Evolutionary conservation across 1,139 yeast genomes (phyloP).

Genomic region (Taphrina communis): DNA sequence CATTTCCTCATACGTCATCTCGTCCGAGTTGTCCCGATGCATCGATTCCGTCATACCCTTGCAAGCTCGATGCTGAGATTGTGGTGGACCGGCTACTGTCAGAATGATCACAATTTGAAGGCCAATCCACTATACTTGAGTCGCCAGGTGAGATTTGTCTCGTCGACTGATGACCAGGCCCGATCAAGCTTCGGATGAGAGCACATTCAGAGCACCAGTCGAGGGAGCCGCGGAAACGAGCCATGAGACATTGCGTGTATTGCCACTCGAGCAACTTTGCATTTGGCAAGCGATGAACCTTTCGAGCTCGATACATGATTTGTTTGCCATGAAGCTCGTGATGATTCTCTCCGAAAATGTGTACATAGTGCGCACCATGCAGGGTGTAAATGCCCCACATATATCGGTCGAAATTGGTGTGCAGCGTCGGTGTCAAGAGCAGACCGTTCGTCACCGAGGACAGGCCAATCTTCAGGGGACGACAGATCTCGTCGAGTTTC

Average conservation of each 20-base stretch:
- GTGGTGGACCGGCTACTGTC: neutral
- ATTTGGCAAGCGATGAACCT: neutral
- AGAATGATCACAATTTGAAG: no score
- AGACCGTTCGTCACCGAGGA: conserved; percentile 1
- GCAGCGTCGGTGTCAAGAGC: neutral
- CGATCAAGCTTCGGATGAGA: neutral
- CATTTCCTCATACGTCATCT: conserved; percentile 1
- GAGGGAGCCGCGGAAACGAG: conserved; percentile 4
- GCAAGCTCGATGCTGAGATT: neutral
- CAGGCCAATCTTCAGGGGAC: neutral
- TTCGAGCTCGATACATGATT: neutral
- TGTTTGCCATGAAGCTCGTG: conserved; percentile 10
- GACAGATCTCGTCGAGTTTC: conserved; percentile 1
- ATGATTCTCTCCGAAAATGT: neutral
- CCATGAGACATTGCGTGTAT: conserved; percentile 15
- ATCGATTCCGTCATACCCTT: neutral
- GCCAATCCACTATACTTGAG: no score
- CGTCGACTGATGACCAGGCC: neutral
- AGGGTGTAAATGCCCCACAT: neutral
- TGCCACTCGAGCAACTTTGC: conserved; percentile 6
- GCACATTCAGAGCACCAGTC: neutral
- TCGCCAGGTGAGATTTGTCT: no score
- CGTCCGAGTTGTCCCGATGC: neutral
- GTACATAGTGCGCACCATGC: neutral
- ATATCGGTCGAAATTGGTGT: neutral